Base-by-base conservation (phyloP, 495 filamentous ascomycete species). In the Lasiosphaeria hispida region DNA sequence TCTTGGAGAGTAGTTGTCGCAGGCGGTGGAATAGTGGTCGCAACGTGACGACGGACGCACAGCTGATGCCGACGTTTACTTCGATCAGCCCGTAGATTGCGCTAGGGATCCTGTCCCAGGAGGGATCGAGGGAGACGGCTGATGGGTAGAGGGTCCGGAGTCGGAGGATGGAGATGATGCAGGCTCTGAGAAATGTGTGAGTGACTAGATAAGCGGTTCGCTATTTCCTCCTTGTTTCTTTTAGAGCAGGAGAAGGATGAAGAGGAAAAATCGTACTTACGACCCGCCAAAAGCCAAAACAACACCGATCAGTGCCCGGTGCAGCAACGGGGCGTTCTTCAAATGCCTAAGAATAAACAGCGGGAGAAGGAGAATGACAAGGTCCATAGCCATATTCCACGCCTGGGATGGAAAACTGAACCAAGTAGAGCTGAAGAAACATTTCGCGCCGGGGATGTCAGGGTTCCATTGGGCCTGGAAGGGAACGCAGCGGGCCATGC, bases 61-160 rank as follows among this genome's bases (percentile, higher is more conserved):
- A 60, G n/a, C 43, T 42, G 8, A 60, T 60, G 34, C 57, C 57
- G 34, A 54, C 49, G 9, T 60, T 54, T 18, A 53, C 44, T 37
- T 60, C 57, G 34, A 60, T 60, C 3, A 40, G 17, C 8, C 40
- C 41, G 15, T 39, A 60, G 0, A 60, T 60, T 9, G 57, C 57
- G 30, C 40, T 41, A 11, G 33, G 33, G 18, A 54, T 44, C 39
- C 35, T 38, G 19, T 60, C 57, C 57, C 57, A 60, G 7, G 57
- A 53, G 5, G 39, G 39, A n/a, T 60, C 57, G 8, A 14, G 17
- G n/a, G 57, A 60, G 17, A 35, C 40, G 7, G 57, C 37, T n/a
- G 57, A 44, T 23, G 49, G 30, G 34, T 34, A 35, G 42, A 60
- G 57, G n/a, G 41, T 35, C 37, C 54, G 40, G 8, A 60, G 57